These are phyloP conservation scores for Chrysoporthe puriensis DNA, from an alignment of 2,329 filamentous ascomycete species.

Conservation along the genomic window DNA sequence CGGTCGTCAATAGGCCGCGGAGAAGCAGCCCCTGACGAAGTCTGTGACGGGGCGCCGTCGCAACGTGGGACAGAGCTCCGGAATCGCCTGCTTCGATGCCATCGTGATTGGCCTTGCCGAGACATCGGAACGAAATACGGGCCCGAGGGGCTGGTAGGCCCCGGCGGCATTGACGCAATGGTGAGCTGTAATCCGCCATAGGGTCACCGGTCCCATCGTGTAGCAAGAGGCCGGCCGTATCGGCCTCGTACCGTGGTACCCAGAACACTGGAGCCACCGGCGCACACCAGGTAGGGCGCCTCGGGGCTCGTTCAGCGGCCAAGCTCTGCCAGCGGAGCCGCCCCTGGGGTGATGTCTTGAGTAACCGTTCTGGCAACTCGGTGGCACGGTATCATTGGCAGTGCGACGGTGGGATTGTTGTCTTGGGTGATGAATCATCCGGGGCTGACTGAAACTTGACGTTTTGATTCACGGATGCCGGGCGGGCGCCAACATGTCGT, in stretches of 20 bases:
- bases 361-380: conserved; percentile 11
- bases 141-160: conserved; percentile 8
- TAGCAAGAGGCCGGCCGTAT: conserved; percentile 8
- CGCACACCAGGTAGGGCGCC: not conserved
- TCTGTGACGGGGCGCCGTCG: not conserved
- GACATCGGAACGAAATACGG: conserved; percentile 6
- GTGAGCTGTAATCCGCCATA: not conserved
- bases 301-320: conserved; percentile 22
- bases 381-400: conserved; percentile 17
- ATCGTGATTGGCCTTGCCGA: not conserved
- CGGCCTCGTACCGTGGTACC: conserved; percentile 5
- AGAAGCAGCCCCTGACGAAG: not conserved
- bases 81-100: not conserved
- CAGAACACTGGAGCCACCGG: not conserved
- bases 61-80: not conserved
- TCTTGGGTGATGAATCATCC: conserved; percentile 12
- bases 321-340: conserved; percentile 20
- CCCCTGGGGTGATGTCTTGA: conserved; percentile 1
- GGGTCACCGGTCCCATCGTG: not conserved
- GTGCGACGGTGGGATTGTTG: conserved; percentile 3
- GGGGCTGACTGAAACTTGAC: conserved; percentile 19
- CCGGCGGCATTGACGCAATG: not conserved
- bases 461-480: conserved; percentile 27
- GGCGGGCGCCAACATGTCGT: conserved; percentile 26
- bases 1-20: not conserved